Evolutionary conservation across 306 rosid species (phyloP).

Genomic region (Cotoneaster glaucophyllus): DNA sequence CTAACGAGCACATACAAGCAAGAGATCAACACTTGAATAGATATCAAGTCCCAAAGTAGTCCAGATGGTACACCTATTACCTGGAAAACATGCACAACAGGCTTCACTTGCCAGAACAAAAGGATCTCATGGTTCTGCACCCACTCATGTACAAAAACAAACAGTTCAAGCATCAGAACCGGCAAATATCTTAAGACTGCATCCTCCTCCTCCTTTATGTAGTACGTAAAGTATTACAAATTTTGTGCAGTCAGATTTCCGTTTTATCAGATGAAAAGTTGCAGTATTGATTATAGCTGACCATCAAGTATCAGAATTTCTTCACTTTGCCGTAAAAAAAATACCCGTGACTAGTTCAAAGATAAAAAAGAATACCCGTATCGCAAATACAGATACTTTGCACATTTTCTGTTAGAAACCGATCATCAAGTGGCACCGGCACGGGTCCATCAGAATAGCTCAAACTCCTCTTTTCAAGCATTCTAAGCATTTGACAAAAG

Average conservation of each 20-base stretch:
- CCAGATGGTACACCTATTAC: constrained; percentile 13
- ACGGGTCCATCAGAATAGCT: constrained; percentile 81
- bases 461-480: constrained; percentile 91
- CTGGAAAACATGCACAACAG: constrained; percentile 90
- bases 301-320: background rate
- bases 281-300: background rate
- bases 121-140: constrained; percentile 62
- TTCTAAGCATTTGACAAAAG: constrained; percentile 37
- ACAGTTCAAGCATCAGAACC: constrained; percentile 15
- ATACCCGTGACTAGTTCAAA: background rate
- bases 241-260: background rate
- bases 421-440: constrained; percentile 60
- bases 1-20: constrained; percentile 34
- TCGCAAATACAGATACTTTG: constrained; percentile 71
- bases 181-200: constrained; percentile 1
- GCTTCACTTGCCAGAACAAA: constrained; percentile 98
- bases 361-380: constrained; percentile 36
- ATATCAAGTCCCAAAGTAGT: background rate
- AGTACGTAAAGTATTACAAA: background rate
- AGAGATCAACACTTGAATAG: background rate
- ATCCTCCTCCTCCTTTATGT: background rate
- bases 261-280: background rate
- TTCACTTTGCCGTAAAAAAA: background rate
- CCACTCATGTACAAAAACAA: constrained; percentile 56
- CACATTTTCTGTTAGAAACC: constrained; percentile 70